Conservation (phyloP, 495 filamentous ascomycete species). For the Neohortaea acidophila region DNA sequence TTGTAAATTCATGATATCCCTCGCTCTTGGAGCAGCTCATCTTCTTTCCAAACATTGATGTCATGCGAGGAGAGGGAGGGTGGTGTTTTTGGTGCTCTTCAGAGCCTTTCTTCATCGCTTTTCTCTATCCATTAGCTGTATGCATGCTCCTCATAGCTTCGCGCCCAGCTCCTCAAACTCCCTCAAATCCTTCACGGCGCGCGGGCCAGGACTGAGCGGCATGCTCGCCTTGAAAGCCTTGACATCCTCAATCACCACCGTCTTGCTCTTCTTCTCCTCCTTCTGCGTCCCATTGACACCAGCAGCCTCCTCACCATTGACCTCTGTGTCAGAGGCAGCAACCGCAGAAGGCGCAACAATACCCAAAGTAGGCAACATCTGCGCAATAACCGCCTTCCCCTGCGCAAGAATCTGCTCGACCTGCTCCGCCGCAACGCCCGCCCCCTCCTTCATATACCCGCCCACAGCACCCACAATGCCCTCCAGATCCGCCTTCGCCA, state of each 20-base stretch:
- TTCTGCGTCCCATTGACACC: conserved; percentile 27
- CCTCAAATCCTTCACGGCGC: conserved; percentile 54
- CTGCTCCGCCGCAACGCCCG: conserved; percentile 31
- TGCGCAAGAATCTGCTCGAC: conserved; percentile 32
- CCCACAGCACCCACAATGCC: conserved; percentile 32
- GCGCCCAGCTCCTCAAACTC: conserved; percentile 70
- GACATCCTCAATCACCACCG: conserved; percentile 53
- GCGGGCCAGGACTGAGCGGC: conserved; percentile 50
- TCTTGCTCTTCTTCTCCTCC: conserved; percentile 18
- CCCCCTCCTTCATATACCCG: conserved; percentile 36
- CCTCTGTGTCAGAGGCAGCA: conserved; percentile 3
- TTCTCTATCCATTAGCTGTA: too few relatives aligned
- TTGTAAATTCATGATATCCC: too few relatives aligned
- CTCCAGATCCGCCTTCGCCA: conserved; percentile 27
- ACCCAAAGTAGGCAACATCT: conserved; percentile 23
- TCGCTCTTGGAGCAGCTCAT: too few relatives aligned
- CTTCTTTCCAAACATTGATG: too few relatives aligned
- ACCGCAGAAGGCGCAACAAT: conserved; percentile 17
- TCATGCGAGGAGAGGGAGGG: too few relatives aligned
- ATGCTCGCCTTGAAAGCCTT: conserved; percentile 60
- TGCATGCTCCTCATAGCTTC: too few relatives aligned
- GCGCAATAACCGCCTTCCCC: conserved; percentile 30
- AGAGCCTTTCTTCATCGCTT: too few relatives aligned
- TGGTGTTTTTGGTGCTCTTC: too few relatives aligned
- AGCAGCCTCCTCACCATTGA: conserved; percentile 14